Evolutionary conservation across 179 eudicot species (phyloP), one percentile per base, ranked within the genome.

Genomic region (Gypsophila paniculata): DNA sequence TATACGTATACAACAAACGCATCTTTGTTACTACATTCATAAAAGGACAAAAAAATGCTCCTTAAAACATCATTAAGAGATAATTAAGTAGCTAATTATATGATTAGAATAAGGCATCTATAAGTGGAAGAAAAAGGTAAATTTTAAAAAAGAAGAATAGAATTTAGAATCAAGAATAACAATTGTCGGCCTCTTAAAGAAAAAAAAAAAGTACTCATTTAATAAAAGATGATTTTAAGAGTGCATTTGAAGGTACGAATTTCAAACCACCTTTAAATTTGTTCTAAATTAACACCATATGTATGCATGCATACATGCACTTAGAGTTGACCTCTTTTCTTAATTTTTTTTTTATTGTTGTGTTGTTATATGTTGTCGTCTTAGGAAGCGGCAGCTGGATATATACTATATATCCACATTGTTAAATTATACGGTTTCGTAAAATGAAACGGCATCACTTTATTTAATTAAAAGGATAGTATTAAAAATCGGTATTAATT

Each of bases 171-270:
- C 34, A 34, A 68, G 83, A 82, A 85, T 82, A 82, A 74, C 61
- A 58, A 65, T 82, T 82, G 85, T 82, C 85, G 85, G 88, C 88
- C 86, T 83, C 84, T 83, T 65, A 75, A 39, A 64, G 0, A 42
- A 42, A 74, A 82, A 82, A 80, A 76, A 39, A 66, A 9, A 66
- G 2, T 65, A 65, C 53, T 42, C 69, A 25, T 77, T 69, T 65
- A 3, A 17, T 59, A 78, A 83, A 83, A 72, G 71, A 42, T 55
- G 70, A 64, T 76, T 78, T 77, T 42, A 65, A 79, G 85, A 78
- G 87, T 85, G 83, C 78, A 68, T 42, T 60, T 77, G 85, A 85
- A 82, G 88, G 71, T 32, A 72, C 72, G 84, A 86, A 86, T 71
- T 77, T 64, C 78, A 78, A 78, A 74, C 74, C 26, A 29, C 46